Conservation (phyloP, 2,329 filamentous ascomycete species). For the Fusarium penzigii region DNA sequence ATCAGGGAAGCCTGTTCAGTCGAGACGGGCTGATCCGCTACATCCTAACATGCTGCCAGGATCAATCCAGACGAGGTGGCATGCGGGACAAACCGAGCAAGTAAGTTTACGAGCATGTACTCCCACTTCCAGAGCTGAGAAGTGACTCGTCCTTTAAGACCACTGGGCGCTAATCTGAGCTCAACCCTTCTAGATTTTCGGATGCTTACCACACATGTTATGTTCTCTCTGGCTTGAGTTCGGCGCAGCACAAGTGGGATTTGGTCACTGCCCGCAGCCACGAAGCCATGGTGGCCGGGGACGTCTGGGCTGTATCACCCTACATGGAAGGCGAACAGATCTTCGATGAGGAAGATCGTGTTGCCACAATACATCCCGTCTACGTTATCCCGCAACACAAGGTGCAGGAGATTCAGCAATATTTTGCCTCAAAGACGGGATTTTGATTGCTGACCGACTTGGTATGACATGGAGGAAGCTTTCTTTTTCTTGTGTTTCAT, state of each 20-base stretch:
- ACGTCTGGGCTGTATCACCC: slow-evolving; percentile 50
- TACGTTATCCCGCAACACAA: slow-evolving; percentile 77
- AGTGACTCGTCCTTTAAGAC: too few relatives aligned
- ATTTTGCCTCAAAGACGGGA: slow-evolving; percentile 61
- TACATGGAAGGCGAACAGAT: slow-evolving; percentile 59
- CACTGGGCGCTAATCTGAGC: slow-evolving; percentile 20
- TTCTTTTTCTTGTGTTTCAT: too few relatives aligned
- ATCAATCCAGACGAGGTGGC: slow-evolving; percentile 69
- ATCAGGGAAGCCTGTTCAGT: slow-evolving; percentile 65
- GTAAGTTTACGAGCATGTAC: slow-evolving; percentile 48
- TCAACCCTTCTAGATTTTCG: slow-evolving; percentile 54
- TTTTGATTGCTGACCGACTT: slow-evolving; percentile 45
- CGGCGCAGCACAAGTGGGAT: slow-evolving; percentile 70
- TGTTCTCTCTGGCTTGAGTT: slow-evolving; percentile 81
- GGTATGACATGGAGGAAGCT: not conserved
- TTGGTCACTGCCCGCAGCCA: slow-evolving; percentile 39
- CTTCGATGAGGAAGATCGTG: slow-evolving; percentile 70
- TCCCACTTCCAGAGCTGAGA: slow-evolving; percentile 1
- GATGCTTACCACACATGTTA: slow-evolving; percentile 96
- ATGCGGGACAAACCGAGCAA: slow-evolving; percentile 92
- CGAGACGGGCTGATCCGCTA: slow-evolving; percentile 85
- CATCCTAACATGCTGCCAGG: slow-evolving; percentile 86
- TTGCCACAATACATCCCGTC: slow-evolving; percentile 76
- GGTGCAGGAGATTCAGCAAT: slow-evolving; percentile 64
- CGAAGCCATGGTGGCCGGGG: slow-evolving; percentile 35